Conservation (phyloP, 768 basidiomycete genomes). For the Tricholoma bakamatsutake region DNA sequence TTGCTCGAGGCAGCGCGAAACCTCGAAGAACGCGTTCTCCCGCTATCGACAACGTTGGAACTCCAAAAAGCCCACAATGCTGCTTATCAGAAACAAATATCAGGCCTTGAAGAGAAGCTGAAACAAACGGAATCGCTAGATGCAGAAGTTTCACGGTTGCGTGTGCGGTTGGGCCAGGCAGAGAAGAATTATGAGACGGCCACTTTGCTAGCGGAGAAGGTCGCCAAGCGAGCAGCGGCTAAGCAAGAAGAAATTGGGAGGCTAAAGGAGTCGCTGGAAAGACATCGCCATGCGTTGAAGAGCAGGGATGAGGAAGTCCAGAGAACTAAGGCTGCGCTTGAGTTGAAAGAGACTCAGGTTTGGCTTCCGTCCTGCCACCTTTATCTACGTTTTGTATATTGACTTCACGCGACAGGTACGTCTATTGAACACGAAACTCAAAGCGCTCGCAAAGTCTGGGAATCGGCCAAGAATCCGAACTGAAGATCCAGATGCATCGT, state of each 20-base stretch:
- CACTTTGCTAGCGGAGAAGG: not conserved
- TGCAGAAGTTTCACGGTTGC: not conserved
- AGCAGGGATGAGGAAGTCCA: not conserved
- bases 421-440: not conserved
- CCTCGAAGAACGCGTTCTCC: constrained; percentile 1
- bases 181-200: not conserved
- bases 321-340: not conserved
- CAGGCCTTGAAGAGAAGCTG: not conserved
- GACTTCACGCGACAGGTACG: not conserved
- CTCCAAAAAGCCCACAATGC: not conserved
- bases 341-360: not conserved
- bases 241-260: not conserved
- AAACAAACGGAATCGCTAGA: not conserved
- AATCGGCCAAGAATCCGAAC: not conserved
- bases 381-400: not conserved
- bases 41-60: constrained; percentile 1
- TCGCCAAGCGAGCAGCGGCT: not conserved
- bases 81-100: not conserved
- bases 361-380: not conserved
- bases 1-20: constrained; percentile 4
- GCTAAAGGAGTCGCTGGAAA: not conserved
- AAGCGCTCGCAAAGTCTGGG: not conserved
- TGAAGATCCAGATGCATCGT: not conserved
- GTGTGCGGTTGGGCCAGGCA: not conserved
- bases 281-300: not conserved